These are phyloP conservation scores for Colletotrichum karsti DNA, from an alignment of 2,329 filamentous ascomycete genomes.

Conservation along the genomic window DNA sequence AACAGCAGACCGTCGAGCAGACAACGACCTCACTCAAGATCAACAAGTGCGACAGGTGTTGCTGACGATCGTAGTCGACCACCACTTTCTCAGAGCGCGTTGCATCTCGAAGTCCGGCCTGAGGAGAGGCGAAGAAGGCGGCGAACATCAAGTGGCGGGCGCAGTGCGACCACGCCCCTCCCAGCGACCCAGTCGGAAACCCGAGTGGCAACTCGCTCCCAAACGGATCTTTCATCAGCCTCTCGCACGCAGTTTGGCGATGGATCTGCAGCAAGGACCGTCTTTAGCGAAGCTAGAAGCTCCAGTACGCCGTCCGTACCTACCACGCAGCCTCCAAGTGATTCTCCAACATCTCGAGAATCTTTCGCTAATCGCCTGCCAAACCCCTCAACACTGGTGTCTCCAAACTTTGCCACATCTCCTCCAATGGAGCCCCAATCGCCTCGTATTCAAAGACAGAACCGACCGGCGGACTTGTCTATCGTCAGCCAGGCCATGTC, in stretches of 20 bases:
- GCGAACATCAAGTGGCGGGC: conserved; percentile 62
- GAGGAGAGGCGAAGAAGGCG: conserved; percentile 54
- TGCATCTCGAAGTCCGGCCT: conserved; percentile 58
- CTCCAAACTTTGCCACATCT: conserved; percentile 28
- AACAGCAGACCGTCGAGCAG: conserved; percentile 33
- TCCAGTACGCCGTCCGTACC: conserved; percentile 45
- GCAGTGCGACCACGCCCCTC: conserved; percentile 61
- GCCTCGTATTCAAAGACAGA: conserved; percentile 32
- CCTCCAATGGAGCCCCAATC: conserved; percentile 27
- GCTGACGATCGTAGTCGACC: conserved; percentile 61
- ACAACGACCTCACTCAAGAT: conserved; percentile 53
- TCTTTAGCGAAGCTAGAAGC: conserved; percentile 52
- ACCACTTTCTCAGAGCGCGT: conserved; percentile 54
- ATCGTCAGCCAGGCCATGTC: conserved; percentile 42
- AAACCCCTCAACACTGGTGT: conserved; percentile 16
- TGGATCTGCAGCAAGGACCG: conserved; percentile 45
- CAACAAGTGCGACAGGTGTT: conserved; percentile 51
- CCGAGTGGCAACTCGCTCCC: conserved; percentile 66
- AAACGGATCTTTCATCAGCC: conserved; percentile 65
- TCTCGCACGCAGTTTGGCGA: conserved; percentile 51
- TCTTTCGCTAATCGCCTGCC: conserved; percentile 48
- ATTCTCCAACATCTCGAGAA: conserved; percentile 34
- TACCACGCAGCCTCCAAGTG: conserved; percentile 31
- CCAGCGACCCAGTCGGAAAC: conserved; percentile 50
- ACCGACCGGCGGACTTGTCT: conserved; percentile 50